Conservation (phyloP, 768 basidiomycete species). For the Saitozyma sp. region DNA sequence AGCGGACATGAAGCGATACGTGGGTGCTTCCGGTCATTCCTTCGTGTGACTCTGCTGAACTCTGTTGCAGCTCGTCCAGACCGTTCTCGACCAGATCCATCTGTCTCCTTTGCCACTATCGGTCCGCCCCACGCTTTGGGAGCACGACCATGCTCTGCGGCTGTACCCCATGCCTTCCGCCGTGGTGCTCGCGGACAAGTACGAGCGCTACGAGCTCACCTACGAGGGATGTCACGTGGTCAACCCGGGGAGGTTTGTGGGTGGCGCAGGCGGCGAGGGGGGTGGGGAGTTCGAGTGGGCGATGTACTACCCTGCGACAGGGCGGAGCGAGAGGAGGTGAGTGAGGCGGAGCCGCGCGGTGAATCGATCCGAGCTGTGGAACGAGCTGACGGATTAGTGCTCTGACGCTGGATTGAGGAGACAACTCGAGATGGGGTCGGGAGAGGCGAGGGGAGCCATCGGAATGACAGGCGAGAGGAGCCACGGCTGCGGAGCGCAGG, state of each 20-base stretch:
- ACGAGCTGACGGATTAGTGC: constrained; percentile 23
- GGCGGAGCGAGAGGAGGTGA: constrained; percentile 62
- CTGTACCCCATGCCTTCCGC: constrained; percentile 92
- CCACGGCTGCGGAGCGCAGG: neutral
- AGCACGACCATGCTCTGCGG: constrained; percentile 87
- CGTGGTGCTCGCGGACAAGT: constrained; percentile 92
- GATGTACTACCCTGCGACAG: constrained; percentile 81
- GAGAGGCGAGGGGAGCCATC: too few relatives aligned
- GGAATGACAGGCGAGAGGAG: too few relatives aligned
- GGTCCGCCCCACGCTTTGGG: constrained; percentile 82
- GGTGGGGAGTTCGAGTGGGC: constrained; percentile 72
- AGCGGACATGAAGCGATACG: constrained; percentile 78
- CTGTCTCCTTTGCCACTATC: constrained; percentile 80
- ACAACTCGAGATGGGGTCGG: neutral
- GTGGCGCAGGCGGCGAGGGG: constrained; percentile 56
- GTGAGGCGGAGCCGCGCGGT: constrained; percentile 45
- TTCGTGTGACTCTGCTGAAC: neutral
- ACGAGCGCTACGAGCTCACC: constrained; percentile 91
- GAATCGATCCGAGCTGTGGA: neutral
- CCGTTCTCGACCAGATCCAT: constrained; percentile 91
- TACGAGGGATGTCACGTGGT: constrained; percentile 99
- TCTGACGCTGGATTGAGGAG: constrained; percentile 29
- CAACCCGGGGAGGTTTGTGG: constrained; percentile 91
- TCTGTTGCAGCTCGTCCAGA: constrained; percentile 79
- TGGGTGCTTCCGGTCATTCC: constrained; percentile 54